Evolutionary conservation across 1,284 basidiomycete species (phyloP), one percentile per base, ranked within the genome.

Genomic region (Xanthoconium separans): DNA sequence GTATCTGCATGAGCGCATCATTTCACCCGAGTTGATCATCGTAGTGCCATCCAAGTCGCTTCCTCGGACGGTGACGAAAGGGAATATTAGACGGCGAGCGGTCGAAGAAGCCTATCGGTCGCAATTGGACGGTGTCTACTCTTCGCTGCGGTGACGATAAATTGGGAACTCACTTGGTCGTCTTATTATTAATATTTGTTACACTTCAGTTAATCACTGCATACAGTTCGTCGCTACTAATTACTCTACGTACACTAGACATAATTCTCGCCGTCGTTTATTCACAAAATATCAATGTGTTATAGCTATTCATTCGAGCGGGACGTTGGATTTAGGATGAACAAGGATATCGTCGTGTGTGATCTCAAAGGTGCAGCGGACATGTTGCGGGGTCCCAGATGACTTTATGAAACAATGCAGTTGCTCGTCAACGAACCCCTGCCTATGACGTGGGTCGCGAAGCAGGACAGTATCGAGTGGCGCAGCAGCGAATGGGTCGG

Each of bases 1-100:
- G 55, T 88, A 88, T 67, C 73, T 85, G 47, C 85, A 87, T 66
- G 85, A 87, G 65, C 82, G 82, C 36, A 83, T 87, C 66, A 75
- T 76, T 2, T 76, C 75, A 13, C 61, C 77, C 15, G 74, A 79
- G 42, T 74, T 81, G 71, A 77, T 87, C 61, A 62, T 87, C 54
- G 70, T 87, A 39, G 83, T 85, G 6, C 73, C 78, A 20, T 69
- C 72, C 33, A 74, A 76, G 52, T 76, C 82, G 2, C 74, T 87
- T 44, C 85, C 85, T 34, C 75, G 85, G 53, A 88, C 85, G 0
- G 78, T 76, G 22, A 84, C 84, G 20, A 88, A 88, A 66, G 85
- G 85, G 34, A 87, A 88, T 61, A 82, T 87, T 58, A 76, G 86
- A 44, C 78, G 84, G 54, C 75, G 74, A 55, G 84, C 82, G 20